A percentile compares a stretch with the other conserved stretches of the same genome.
These are phyloP conservation scores for Citrus sp. DNA, from an alignment of 345 rosid genomes.

Conservation along the genomic window DNA sequence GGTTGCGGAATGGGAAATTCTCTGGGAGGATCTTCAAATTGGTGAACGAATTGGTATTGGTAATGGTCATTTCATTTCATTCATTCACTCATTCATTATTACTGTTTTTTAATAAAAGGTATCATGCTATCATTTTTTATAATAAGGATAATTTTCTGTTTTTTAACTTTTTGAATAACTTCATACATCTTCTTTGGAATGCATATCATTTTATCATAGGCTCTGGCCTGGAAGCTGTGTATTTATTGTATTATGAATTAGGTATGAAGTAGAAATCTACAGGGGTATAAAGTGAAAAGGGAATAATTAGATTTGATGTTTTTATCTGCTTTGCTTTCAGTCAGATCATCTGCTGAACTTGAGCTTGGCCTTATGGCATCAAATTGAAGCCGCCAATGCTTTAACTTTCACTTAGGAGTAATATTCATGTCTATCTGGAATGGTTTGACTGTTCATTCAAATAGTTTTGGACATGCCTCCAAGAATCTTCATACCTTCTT, in stretches of 20 bases:
- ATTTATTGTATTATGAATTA: neutral
- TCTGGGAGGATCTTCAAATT: conserved; percentile 91
- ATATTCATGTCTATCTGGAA: neutral
- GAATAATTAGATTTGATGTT: neutral
- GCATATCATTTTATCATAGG: neutral
- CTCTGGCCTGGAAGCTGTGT: neutral
- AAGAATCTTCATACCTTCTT: neutral
- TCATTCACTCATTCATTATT: too few relatives aligned
- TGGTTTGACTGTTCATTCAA: conserved; percentile 1
- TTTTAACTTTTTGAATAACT: neutral
- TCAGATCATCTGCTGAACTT: neutral
- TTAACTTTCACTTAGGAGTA: neutral
- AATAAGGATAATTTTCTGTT: neutral
- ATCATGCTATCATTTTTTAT: neutral
- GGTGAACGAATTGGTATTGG: conserved; percentile 99
- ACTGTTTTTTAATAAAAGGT: neutral
- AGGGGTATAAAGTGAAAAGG: neutral
- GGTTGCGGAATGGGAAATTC: conserved; percentile 87
- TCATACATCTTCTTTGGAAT: neutral
- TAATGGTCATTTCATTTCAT: conserved; percentile 27
- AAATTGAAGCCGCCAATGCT: neutral
- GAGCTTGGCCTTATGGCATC: neutral
- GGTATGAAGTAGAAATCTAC: neutral
- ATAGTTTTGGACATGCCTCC: conserved; percentile 2
- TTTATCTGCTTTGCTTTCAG: neutral